Evolutionary conservation across 2,329 filamentous ascomycete genomes (phyloP).

Genomic region (Colletotrichum orchidophilum): DNA sequence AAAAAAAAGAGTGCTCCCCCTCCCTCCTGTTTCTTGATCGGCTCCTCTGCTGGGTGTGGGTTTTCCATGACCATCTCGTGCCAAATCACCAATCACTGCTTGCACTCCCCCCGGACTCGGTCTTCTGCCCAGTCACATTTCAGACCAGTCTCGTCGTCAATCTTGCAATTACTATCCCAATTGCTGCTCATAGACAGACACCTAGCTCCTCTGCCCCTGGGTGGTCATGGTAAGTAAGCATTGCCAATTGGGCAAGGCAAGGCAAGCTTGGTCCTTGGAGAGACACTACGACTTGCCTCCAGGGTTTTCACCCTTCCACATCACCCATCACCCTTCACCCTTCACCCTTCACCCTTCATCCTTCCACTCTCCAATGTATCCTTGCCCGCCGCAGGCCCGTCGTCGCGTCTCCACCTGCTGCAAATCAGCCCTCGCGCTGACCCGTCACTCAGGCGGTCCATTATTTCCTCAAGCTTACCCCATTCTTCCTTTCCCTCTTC

Average conservation of each 20-base stretch:
- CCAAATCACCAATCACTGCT: conserved; percentile 1
- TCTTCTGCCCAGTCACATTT: conserved; percentile 4
- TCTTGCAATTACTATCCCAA: neutral
- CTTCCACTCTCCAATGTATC: neutral
- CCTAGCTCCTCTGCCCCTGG: neutral
- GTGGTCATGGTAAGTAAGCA: neutral
- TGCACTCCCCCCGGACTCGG: neutral
- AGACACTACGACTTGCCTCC: neutral
- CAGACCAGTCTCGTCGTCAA: neutral
- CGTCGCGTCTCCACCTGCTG: conserved; percentile 33
- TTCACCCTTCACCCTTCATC: conserved; percentile 11
- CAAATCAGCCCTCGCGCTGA: conserved; percentile 32
- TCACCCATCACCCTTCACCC: neutral
- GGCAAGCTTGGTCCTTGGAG: neutral
- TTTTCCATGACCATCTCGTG: neutral
- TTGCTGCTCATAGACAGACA: neutral
- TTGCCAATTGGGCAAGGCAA: neutral
- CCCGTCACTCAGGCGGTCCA: conserved; percentile 26
- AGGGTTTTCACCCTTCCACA: neutral
- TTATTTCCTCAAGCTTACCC: conserved; percentile 28
- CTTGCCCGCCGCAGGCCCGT: conserved; percentile 10
- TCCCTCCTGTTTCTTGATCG: neutral
- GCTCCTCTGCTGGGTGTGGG: neutral
- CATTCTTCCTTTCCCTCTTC: conserved; percentile 30
- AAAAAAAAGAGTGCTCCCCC: too few species aligned